Evolutionary conservation across 208 protist species (phyloP).

Genomic region (Tritrichomonas musculus): DNA sequence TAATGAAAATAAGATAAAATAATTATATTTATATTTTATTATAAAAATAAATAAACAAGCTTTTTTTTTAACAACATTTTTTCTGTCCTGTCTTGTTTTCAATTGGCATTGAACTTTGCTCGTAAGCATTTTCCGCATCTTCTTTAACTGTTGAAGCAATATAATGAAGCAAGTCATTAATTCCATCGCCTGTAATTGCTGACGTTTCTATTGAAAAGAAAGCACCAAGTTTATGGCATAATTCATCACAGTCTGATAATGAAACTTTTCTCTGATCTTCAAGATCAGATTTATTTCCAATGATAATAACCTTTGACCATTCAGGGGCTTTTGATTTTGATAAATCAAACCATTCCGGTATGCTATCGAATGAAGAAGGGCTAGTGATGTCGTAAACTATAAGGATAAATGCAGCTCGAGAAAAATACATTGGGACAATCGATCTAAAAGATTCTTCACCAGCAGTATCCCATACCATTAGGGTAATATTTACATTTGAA

Average conservation of each 20-base stretch:
- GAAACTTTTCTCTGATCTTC: background rate
- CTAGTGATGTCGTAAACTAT: background rate
- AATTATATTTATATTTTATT: too few relatives aligned
- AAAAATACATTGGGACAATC: background rate
- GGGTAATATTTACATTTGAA: background rate
- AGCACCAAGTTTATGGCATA: background rate
- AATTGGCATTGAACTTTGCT: too few relatives aligned
- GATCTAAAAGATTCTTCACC: background rate
- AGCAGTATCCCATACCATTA: background rate
- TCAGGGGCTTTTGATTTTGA: background rate
- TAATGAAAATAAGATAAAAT: too few relatives aligned
- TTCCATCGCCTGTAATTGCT: background rate
- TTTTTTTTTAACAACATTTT: too few relatives aligned
- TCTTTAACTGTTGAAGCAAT: too few relatives aligned
- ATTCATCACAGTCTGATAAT: background rate
- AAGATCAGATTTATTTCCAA: constrained; percentile 17
- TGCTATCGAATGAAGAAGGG: background rate
- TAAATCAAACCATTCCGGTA: background rate
- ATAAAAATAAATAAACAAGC: too few relatives aligned
- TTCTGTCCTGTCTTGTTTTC: too few relatives aligned
- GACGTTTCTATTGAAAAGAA: background rate
- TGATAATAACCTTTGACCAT: background rate
- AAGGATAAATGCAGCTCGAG: background rate
- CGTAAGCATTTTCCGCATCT: too few relatives aligned
- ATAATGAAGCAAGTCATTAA: background rate